These are phyloP conservation scores for Magnusiomyces tetraspermus DNA, from an alignment of 1,139 yeast genomes.

Conservation along the genomic window DNA sequence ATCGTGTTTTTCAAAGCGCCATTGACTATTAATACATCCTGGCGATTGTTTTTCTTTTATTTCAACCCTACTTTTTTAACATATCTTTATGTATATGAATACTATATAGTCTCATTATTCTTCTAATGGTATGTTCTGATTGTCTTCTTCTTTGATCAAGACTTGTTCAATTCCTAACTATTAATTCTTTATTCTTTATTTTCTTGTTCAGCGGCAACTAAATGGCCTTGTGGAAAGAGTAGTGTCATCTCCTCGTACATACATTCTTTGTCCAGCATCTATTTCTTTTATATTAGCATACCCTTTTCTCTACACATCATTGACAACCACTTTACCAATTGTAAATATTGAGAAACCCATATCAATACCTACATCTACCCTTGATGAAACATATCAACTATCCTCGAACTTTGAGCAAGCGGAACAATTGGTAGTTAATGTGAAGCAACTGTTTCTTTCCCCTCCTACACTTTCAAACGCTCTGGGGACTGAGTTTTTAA, in stretches of 20 bases:
- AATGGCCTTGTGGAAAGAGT: constrained; percentile 12
- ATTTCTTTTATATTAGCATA: constrained; percentile 45
- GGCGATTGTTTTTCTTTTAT: too few relatives aligned
- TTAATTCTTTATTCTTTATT: not conserved
- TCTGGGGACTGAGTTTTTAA: constrained; percentile 5
- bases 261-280: constrained; percentile 45
- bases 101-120: not conserved
- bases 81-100: constrained; percentile 1
- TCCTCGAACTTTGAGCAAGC: not conserved
- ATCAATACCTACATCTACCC: constrained; percentile 6
- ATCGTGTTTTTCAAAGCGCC: too few relatives aligned
- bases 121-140: not conserved
- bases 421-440: constrained; percentile 18
- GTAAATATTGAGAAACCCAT: constrained; percentile 6
- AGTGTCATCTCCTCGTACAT: constrained; percentile 31
- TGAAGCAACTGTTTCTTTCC: constrained; percentile 32
- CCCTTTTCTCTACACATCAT: constrained; percentile 37
- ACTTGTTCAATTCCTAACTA: not conserved
- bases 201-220: constrained; percentile 12
- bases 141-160: not conserved
- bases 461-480: constrained; percentile 19
- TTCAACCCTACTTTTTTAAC: not conserved
- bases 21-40: too few relatives aligned
- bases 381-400: constrained; percentile 5
- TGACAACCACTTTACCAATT: constrained; percentile 17